These are phyloP conservation scores for Neonectria ditissima DNA, from an alignment of 2,329 filamentous ascomycete genomes.

Conservation along the genomic window DNA sequence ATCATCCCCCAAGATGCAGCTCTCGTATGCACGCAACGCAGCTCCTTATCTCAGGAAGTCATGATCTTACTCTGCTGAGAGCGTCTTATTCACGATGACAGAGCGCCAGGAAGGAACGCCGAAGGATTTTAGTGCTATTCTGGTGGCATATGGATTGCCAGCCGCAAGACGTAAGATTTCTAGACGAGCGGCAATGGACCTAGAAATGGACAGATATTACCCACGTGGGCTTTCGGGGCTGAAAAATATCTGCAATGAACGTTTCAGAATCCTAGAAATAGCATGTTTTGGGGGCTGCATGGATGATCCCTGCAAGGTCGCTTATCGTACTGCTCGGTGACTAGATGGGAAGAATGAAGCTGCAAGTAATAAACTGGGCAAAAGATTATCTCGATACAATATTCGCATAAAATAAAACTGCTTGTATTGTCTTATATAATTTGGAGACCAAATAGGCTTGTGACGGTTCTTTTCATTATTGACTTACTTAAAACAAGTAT, in stretches of 20 bases:
- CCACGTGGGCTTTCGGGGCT: conserved; percentile 1
- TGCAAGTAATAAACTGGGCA: background rate
- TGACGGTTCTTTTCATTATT: too few relatives aligned
- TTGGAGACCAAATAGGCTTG: too few relatives aligned
- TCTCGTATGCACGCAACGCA: background rate
- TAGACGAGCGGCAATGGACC: background rate
- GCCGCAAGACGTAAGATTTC: background rate
- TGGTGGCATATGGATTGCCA: background rate
- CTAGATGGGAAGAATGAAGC: background rate
- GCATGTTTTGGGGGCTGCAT: background rate
- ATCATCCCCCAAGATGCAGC: background rate
- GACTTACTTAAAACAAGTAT: too few relatives aligned
- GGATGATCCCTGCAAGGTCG: background rate
- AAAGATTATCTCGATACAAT: background rate
- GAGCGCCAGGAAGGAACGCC: background rate
- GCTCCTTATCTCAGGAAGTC: background rate
- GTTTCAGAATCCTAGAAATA: background rate
- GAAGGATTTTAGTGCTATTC: background rate
- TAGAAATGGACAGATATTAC: background rate
- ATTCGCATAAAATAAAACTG: background rate
- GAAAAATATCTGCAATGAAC: background rate
- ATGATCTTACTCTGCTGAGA: background rate
- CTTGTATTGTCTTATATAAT: background rate
- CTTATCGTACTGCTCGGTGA: background rate
- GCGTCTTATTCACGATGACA: conserved; percentile 1